Base-by-base conservation (phyloP, 2,329 filamentous ascomycete species). In the Hyphodiscus sp. region DNA sequence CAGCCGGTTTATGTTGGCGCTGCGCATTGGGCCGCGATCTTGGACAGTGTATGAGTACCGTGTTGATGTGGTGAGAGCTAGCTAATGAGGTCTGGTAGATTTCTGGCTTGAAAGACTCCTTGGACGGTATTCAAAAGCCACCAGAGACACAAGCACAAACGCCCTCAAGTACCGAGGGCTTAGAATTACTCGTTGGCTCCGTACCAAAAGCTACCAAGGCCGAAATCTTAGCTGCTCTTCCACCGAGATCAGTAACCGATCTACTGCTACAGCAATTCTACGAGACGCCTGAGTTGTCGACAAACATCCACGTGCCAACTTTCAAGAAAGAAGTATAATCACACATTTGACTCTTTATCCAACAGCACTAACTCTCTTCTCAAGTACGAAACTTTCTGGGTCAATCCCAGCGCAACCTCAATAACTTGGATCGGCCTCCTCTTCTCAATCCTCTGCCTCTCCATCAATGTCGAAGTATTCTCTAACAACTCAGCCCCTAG, bases 51-150 rank as follows among this genome's bases (percentile, higher is more conserved):
- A 61, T 42, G 57, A 38, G 33, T n/a, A 38, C 13, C 2, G 13
- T 38, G 4, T n/a, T 38, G 2, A 4, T 38, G 33, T 2, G 16
- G 5, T n/a, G 16, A 38, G 2, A 38, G 33, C 11, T 38, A n/a
- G 13, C 33, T 13, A n/a, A n/a, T 38, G 11, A n/a, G 13, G 2
- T 13, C 4, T 20, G 3, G 11, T 58, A 81, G 77, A 81, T 83
- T 45, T 76, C 81, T 57, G 78, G 81, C 42, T 67, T 82, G 20
- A 81, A 81, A 63, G 81, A 79, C 58, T 79, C 81, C 62, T 74
- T 81, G 65, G 49, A 65, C 62, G 48, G 48, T 15, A 45, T 2
- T 69, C 73, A 19, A 16, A 43, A 30, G 20, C 46, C 47, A 20
- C 33, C 43, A 41, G 44, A 45, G 44, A 51, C 4, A 30, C 6